phyloP scores from a whole-genome alignment of 371 early-diverging fungal genomes.

The Syncephalastrum sp. region DNA sequence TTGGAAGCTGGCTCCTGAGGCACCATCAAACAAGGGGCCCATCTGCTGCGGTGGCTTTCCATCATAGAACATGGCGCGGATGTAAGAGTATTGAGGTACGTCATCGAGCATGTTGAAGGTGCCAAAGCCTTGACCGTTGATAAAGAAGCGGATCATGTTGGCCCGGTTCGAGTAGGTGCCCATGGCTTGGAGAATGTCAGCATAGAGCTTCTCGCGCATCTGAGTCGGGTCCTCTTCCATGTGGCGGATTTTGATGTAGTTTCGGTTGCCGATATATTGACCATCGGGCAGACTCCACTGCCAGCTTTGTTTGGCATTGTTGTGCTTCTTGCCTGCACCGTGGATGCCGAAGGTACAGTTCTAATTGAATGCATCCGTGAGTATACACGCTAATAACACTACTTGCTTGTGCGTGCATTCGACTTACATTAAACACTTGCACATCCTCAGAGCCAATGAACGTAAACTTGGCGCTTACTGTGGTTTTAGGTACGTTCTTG shows the following conservation, averaged over 20 bases:
- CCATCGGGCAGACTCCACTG: conserved; percentile 33
- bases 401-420: background rate
- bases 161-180: conserved; percentile 55
- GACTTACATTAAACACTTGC: conserved; percentile 31
- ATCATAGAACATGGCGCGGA: conserved; percentile 43
- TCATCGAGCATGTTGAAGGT: conserved; percentile 60
- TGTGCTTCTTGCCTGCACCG: conserved; percentile 54
- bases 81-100: conserved; percentile 47
- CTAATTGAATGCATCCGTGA: background rate
- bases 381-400: no score
- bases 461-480: conserved; percentile 35
- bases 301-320: conserved; percentile 61
- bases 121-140: conserved; percentile 52
- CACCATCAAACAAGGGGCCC: conserved; percentile 57
- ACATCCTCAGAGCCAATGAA: conserved; percentile 49
- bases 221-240: conserved; percentile 64
- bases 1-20: conserved; percentile 48
- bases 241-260: conserved; percentile 55
- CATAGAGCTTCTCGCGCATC: conserved; percentile 60
- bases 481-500: conserved; percentile 24
- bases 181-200: conserved; percentile 51
- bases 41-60: conserved; percentile 44
- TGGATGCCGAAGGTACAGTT: conserved; percentile 50
- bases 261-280: conserved; percentile 39
- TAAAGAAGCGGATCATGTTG: conserved; percentile 52